phyloP scores from a whole-genome alignment of 2,329 filamentous ascomycete species.

The Beauveria australis region DNA sequence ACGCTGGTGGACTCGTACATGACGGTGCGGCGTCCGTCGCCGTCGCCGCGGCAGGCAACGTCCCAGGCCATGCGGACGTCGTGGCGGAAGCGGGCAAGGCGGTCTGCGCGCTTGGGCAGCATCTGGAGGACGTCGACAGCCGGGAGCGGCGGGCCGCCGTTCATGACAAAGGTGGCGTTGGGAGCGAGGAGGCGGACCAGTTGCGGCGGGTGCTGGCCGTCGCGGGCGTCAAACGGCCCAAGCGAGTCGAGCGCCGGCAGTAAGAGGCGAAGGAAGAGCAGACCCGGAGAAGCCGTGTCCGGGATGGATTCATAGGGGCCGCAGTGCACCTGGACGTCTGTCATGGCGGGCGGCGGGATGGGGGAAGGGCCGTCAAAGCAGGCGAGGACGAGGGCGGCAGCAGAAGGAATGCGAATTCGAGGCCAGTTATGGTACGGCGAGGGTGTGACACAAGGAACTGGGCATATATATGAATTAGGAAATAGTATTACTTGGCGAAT shows the following conservation, averaged over 20 bases:
- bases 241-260: conserved; percentile 14
- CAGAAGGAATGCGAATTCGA: too few relatives aligned
- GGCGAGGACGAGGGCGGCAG: too few relatives aligned
- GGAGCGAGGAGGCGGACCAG: conserved; percentile 8
- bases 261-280: conserved; percentile 13
- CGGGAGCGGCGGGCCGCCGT: conserved; percentile 6
- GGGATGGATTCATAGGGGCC: conserved; percentile 5
- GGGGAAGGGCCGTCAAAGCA: too few relatives aligned
- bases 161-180: conserved; percentile 12
- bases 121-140: conserved; percentile 10
- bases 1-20: conserved; percentile 11
- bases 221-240: conserved; percentile 7
- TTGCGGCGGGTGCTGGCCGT: not conserved
- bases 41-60: not conserved
- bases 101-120: conserved; percentile 6
- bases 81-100: conserved; percentile 9
- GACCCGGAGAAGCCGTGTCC: conserved; percentile 10
- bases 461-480: too few relatives aligned
- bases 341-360: not conserved
- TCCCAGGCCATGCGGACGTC: conserved; percentile 10
- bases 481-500: too few relatives aligned
- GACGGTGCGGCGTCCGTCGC: conserved; percentile 5
- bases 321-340: conserved; percentile 6
- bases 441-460: too few relatives aligned
- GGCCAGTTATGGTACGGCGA: too few relatives aligned